Conservation (phyloP, 192 early-diverging fungal genomes). For the Mortierella hygrophila region DNA sequence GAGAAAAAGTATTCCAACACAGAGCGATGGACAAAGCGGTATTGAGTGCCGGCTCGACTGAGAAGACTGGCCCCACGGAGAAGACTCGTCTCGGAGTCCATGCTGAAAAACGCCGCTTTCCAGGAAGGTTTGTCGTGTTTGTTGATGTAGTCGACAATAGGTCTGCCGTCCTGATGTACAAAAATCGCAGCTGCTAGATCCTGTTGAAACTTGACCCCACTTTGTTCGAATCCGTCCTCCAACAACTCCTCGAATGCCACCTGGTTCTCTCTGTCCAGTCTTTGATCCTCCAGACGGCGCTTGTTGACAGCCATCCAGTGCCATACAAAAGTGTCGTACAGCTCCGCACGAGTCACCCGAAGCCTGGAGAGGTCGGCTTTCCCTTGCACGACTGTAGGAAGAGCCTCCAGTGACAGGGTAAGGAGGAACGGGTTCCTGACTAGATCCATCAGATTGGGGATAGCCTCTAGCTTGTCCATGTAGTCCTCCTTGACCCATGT, state of each 20-base stretch:
- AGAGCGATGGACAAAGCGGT: conserved; percentile 15
- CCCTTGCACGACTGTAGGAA: neutral
- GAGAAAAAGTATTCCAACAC: conserved; percentile 19
- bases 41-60: neutral
- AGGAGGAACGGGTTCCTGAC: neutral
- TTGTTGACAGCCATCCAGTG: neutral
- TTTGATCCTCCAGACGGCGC: neutral
- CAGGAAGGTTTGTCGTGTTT: neutral
- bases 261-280: too few species aligned
- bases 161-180: neutral
- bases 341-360: neutral
- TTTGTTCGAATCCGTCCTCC: too few species aligned
- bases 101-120: conserved; percentile 13
- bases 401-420: neutral
- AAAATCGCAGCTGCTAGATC: too few species aligned
- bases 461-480: neutral
- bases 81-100: neutral
- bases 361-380: neutral
- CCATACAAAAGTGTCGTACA: neutral
- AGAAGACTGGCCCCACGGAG: conserved; percentile 5
- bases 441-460: neutral
- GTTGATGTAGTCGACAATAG: neutral
- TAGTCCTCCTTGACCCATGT: neutral
- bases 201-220: too few species aligned
- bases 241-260: too few species aligned